A percentile compares a stretch with the other conserved stretches of the same genome.
phyloP scores from a whole-genome alignment of 345 rosid species.

The Rhodamnia rubescens region DNA sequence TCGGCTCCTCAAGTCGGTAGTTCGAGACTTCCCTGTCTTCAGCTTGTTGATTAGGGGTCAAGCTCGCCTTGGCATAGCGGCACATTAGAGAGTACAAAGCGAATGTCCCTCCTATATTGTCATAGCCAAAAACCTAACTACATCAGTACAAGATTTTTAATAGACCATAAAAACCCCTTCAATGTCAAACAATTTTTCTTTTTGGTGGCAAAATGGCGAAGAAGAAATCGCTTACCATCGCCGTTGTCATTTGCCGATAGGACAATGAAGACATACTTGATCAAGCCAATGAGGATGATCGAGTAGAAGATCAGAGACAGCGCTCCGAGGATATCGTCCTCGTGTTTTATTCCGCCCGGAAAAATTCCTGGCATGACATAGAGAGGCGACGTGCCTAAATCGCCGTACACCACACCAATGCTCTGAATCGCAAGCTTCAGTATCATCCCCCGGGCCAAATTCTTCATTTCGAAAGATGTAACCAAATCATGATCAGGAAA shows the following conservation, averaged over 20 bases:
- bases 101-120: conserved; percentile 21
- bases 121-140: not conserved
- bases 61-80: conserved; percentile 10
- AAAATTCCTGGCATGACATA: conserved; percentile 10
- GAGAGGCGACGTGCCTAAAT: conserved; percentile 25
- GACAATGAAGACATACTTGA: conserved; percentile 18
- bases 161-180: too few species aligned
- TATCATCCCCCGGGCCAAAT: not conserved
- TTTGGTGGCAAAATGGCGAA: not conserved
- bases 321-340: conserved; percentile 11
- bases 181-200: not conserved
- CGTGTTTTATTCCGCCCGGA: conserved; percentile 2
- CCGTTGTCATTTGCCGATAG: conserved; percentile 22
- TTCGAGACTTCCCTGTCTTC: conserved; percentile 14
- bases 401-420: conserved; percentile 30
- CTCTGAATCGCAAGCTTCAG: conserved; percentile 18
- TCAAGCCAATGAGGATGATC: not conserved
- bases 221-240: conserved; percentile 6
- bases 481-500: not conserved
- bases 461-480: not conserved
- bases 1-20: conserved; percentile 8
- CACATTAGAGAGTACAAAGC: conserved; percentile 26
- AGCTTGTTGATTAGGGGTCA: conserved; percentile 20
- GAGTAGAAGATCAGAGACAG: conserved; percentile 20
- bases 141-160: not conserved